Evolutionary conservation across 768 basidiomycete genomes (phyloP).

Genomic region (Serendipita vermifera): DNA sequence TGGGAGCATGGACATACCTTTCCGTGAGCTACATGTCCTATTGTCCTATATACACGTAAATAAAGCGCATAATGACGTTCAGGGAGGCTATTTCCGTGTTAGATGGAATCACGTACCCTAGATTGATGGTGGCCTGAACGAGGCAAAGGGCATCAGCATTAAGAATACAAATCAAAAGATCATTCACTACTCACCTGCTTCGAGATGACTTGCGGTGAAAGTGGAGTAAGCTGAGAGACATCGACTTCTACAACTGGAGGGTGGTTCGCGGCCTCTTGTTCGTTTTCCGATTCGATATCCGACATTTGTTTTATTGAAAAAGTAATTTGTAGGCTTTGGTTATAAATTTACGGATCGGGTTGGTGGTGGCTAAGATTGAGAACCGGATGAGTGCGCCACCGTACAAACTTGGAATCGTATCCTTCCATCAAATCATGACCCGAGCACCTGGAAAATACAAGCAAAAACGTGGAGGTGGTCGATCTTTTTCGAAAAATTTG

Average conservation of each 20-base stretch:
- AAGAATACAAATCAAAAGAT: not conserved
- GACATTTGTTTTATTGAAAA: constrained; percentile 3
- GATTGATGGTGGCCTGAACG: constrained; percentile 91
- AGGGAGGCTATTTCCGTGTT: constrained; percentile 2
- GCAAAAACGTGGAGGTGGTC: constrained; percentile 76
- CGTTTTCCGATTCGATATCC: not conserved
- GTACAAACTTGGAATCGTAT: no score
- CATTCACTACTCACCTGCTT: constrained; percentile 53
- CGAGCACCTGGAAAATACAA: constrained; percentile 56
- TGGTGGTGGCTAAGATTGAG: no score
- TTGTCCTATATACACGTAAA: constrained; percentile 40
- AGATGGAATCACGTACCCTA: constrained; percentile 40
- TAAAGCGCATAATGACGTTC: not conserved
- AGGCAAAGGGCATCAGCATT: constrained; percentile 3
- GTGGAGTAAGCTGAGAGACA: constrained; percentile 65
- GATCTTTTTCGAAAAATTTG: constrained; percentile 63
- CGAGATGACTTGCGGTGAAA: constrained; percentile 81
- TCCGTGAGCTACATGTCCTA: constrained; percentile 97
- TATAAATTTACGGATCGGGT: no score
- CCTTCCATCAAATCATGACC: no score
- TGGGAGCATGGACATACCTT: constrained; percentile 38
- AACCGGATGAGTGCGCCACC: no score
- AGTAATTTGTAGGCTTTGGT: no score
- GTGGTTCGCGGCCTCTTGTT: constrained; percentile 12
- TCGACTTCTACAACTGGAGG: constrained; percentile 50